These are phyloP conservation scores for Trebouxia sp. DNA, from an alignment of 139 green algal species.

Conservation along the genomic window DNA sequence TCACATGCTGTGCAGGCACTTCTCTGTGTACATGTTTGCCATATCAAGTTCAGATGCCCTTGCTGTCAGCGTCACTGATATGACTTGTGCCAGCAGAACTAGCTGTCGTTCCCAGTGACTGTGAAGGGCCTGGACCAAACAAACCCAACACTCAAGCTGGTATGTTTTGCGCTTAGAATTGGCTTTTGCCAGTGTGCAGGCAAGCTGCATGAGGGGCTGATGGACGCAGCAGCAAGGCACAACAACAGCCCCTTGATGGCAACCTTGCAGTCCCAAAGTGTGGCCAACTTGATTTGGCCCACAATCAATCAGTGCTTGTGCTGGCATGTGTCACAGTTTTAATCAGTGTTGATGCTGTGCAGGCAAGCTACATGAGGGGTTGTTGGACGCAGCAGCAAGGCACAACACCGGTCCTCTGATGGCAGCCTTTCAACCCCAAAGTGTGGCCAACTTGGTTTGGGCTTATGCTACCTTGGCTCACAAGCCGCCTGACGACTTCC, in stretches of 20 bases:
- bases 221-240: not conserved
- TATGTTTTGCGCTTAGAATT: not conserved
- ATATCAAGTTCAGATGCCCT: too few relatives aligned
- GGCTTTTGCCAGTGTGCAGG: not conserved
- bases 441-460: constrained; percentile 44
- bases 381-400: constrained; percentile 3
- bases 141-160: too few relatives aligned
- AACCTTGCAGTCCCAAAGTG: constrained; percentile 33
- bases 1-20: too few relatives aligned
- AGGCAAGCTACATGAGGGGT: not conserved
- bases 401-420: constrained; percentile 10
- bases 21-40: too few relatives aligned
- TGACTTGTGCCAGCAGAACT: too few relatives aligned
- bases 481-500: not conserved
- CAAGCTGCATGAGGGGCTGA: constrained; percentile 1
- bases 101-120: too few relatives aligned
- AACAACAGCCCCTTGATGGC: not conserved
- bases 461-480: constrained; percentile 37
- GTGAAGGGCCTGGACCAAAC: too few relatives aligned
- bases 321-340: not conserved
- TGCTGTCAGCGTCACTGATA: too few relatives aligned
- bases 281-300: constrained; percentile 40
- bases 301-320: too few relatives aligned
- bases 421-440: constrained; percentile 31
- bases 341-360: not conserved